Percentiles rank a stretch among this genome's conserved stretches.
These are phyloP conservation scores for Alternaria sp. DNA, from an alignment of 2,329 filamentous ascomycete genomes.

Conservation along the genomic window DNA sequence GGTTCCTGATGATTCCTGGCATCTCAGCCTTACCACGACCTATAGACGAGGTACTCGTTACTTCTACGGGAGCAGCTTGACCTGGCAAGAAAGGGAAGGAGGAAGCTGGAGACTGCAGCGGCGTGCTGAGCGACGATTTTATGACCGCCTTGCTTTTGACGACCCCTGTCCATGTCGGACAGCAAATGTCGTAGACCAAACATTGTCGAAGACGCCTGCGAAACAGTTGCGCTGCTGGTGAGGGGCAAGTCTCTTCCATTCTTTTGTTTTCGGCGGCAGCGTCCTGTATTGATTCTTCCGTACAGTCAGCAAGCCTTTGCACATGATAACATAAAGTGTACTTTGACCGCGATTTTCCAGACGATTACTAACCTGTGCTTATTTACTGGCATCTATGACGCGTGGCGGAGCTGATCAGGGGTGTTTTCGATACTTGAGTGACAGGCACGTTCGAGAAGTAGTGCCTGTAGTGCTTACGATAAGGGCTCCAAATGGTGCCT, in stretches of 20 bases:
- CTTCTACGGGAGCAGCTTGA: neutral
- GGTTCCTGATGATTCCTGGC: neutral
- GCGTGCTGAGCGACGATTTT: neutral
- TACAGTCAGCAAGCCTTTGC: neutral
- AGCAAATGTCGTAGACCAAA: neutral
- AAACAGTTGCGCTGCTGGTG: neutral
- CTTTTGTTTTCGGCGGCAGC: too few relatives aligned
- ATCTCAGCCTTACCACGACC: constrained; percentile 7
- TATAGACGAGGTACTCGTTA: constrained; percentile 4
- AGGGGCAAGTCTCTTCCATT: neutral
- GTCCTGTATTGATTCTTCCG: neutral
- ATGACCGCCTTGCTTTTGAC: neutral
- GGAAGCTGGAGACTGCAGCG: neutral
- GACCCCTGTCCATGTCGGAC: neutral
- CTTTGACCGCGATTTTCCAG: neutral
- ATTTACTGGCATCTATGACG: neutral
- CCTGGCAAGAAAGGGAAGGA: neutral
- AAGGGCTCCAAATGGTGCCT: neutral
- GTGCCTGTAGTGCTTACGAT: neutral
- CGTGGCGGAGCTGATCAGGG: neutral
- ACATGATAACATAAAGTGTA: neutral
- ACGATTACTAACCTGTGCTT: neutral
- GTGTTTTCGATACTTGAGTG: neutral
- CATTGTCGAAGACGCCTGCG: neutral
- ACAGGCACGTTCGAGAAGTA: neutral